Conservation (phyloP, 1,139 yeast species). For the Hanseniaspora gamundiae region DNA sequence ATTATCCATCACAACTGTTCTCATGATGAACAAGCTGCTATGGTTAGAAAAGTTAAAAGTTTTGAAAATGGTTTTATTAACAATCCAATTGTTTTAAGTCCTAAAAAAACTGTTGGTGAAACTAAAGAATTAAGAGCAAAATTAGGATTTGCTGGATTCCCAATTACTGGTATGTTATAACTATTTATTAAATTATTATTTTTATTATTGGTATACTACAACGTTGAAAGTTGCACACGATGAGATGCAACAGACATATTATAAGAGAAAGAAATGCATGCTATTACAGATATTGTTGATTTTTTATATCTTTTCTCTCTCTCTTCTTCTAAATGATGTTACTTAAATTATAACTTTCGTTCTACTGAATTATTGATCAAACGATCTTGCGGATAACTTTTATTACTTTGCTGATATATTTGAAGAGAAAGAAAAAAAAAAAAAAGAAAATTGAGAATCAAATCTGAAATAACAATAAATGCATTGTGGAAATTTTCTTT, state of each 20-base stretch:
- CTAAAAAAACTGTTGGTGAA: constrained; percentile 67
- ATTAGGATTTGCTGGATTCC: constrained; percentile 94
- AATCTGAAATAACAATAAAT: too few relatives aligned
- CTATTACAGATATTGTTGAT: constrained; percentile 4
- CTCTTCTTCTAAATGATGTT: constrained; percentile 42
- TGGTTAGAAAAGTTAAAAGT: constrained; percentile 94
- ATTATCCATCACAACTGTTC: constrained; percentile 95
- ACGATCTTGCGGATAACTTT: constrained; percentile 80
- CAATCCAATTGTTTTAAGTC: constrained; percentile 81
- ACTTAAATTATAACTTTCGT: constrained; percentile 82
- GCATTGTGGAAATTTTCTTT: too few relatives aligned
- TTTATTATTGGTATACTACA: too few relatives aligned
- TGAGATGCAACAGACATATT: background rate
- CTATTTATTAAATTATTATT: too few relatives aligned
- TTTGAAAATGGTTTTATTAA: constrained; percentile 95
- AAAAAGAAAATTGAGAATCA: background rate
- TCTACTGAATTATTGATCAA: constrained; percentile 91
- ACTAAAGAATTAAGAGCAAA: constrained; percentile 57
- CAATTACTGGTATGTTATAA: constrained; percentile 92
- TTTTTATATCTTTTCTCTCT: constrained; percentile 8
- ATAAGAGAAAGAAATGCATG: background rate
- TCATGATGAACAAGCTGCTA: constrained; percentile 94
- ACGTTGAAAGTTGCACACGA: too few relatives aligned
- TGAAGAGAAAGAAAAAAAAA: background rate
- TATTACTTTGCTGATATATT: constrained; percentile 1